Conservation (phyloP, 2,329 filamentous ascomycete species). For the Rhinocladiella mackenziei region DNA sequence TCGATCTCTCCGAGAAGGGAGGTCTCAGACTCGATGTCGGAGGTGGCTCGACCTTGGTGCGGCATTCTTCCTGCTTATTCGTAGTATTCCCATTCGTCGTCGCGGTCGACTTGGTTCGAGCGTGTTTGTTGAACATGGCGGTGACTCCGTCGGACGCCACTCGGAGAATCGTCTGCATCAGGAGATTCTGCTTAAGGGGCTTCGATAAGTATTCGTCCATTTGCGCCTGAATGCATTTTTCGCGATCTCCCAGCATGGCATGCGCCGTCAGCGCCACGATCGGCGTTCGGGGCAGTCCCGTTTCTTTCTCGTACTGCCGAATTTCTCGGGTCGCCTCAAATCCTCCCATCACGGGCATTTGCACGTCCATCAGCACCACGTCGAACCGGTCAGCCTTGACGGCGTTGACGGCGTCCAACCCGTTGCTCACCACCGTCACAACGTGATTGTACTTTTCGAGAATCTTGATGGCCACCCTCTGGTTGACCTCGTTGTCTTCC, state of each 20-base stretch:
- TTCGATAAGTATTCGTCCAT: slow-evolving; percentile 99
- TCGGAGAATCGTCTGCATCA: slow-evolving; percentile 96
- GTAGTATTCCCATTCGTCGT: slow-evolving; percentile 16
- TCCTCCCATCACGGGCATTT: slow-evolving; percentile 99
- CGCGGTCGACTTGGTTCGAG: slow-evolving; percentile 42
- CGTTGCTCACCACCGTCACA: slow-evolving; percentile 81
- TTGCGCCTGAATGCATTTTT: slow-evolving; percentile 96
- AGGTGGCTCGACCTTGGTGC: neutral
- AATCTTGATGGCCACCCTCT: slow-evolving; percentile 92
- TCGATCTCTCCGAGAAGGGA: slow-evolving; percentile 58
- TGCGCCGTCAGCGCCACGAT: slow-evolving; percentile 97
- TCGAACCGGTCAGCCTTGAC: slow-evolving; percentile 91
- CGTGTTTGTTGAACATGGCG: slow-evolving; percentile 67
- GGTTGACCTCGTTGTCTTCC: slow-evolving; percentile 97
- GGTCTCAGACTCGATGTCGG: slow-evolving; percentile 40
- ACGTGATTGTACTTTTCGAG: slow-evolving; percentile 83
- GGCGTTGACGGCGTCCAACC: slow-evolving; percentile 87
- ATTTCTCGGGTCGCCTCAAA: slow-evolving; percentile 98
- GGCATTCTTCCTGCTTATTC: slow-evolving; percentile 2
- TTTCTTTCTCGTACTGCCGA: slow-evolving; percentile 82
- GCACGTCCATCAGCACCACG: slow-evolving; percentile 97
- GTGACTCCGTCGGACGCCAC: slow-evolving; percentile 82
- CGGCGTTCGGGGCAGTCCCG: slow-evolving; percentile 76
- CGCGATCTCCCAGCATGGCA: slow-evolving; percentile 96
- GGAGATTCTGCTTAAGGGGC: slow-evolving; percentile 90